These are phyloP conservation scores for Myriosclerotinia curreyana DNA, from an alignment of 2,329 filamentous ascomycete species.

Conservation along the genomic window DNA sequence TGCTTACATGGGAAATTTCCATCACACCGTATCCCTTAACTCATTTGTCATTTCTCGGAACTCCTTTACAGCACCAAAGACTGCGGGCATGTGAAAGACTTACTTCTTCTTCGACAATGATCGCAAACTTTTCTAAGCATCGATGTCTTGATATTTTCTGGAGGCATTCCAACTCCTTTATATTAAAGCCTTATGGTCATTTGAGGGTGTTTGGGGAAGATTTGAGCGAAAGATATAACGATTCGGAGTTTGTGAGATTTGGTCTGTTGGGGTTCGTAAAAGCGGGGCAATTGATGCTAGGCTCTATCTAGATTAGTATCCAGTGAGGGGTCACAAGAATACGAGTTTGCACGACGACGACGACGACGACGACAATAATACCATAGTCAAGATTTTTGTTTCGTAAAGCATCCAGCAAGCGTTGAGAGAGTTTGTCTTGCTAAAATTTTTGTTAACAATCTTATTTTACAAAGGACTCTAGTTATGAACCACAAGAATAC, in stretches of 20 bases:
- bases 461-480: not conserved
- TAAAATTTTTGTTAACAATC: not conserved
- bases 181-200: constrained; percentile 10
- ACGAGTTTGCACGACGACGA: not conserved
- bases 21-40: constrained; percentile 47
- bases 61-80: not conserved
- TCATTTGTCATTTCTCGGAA: constrained; percentile 1
- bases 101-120: constrained; percentile 46
- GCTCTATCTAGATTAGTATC: constrained; percentile 3
- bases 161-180: constrained; percentile 33
- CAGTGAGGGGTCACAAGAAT: not conserved
- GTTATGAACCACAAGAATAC: not conserved
- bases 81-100: constrained; percentile 27
- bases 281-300: not conserved
- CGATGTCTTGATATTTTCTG: constrained; percentile 29
- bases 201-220: constrained; percentile 20
- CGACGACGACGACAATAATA: not conserved
- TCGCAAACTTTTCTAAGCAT: constrained; percentile 45
- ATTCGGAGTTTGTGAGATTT: not conserved
- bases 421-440: not conserved
- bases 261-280: not conserved
- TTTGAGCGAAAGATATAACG: constrained; percentile 35
- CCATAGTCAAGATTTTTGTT: too few relatives aligned
- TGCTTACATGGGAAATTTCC: constrained; percentile 56
- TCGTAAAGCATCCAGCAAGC: not conserved